A percentile compares a stretch with the other conserved stretches of the same genome.
phyloP scores from a whole-genome alignment of 495 filamentous ascomycete species.

The Podospora pseudoanserina region DNA sequence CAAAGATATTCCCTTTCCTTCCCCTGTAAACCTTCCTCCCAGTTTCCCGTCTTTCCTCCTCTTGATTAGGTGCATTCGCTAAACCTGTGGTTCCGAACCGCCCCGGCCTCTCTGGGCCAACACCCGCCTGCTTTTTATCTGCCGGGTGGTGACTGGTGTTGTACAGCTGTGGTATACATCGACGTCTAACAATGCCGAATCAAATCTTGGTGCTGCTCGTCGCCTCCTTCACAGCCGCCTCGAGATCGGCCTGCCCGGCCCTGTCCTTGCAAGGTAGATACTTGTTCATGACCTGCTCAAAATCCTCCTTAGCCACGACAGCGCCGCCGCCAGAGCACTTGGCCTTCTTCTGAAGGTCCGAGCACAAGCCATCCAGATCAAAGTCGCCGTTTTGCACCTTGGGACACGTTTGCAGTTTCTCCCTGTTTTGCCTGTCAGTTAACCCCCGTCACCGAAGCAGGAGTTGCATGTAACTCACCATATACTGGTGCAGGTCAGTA shows the following conservation, averaged over 20 bases:
- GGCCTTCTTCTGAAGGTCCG: slow-evolving; percentile 91
- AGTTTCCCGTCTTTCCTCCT: not conserved
- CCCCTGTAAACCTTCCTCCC: not conserved
- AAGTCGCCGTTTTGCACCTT: slow-evolving; percentile 83
- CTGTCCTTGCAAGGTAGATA: slow-evolving; percentile 36
- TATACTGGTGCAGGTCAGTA: slow-evolving; percentile 84
- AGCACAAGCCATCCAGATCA: slow-evolving; percentile 89
- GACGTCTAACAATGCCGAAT: not conserved
- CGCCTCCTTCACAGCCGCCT: not conserved
- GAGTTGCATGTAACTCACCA: slow-evolving; percentile 59
- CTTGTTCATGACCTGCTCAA: slow-evolving; percentile 71
- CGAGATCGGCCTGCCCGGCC: slow-evolving; percentile 8
- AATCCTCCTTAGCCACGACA: slow-evolving; percentile 86
- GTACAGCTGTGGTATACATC: not conserved
- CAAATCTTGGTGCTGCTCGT: not conserved
- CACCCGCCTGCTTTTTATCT: not conserved
- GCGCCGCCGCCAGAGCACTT: slow-evolving; percentile 90
- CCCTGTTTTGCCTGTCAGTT: slow-evolving; percentile 55
- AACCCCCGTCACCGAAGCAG: not conserved
- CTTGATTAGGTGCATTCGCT: not conserved
- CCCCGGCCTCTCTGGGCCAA: not conserved
- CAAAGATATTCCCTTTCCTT: not conserved
- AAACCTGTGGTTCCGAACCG: not conserved
- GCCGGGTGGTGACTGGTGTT: not conserved
- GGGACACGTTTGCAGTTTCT: slow-evolving; percentile 82